Conservation (phyloP, 495 filamentous ascomycete genomes). For the Penicillium soppii region DNA sequence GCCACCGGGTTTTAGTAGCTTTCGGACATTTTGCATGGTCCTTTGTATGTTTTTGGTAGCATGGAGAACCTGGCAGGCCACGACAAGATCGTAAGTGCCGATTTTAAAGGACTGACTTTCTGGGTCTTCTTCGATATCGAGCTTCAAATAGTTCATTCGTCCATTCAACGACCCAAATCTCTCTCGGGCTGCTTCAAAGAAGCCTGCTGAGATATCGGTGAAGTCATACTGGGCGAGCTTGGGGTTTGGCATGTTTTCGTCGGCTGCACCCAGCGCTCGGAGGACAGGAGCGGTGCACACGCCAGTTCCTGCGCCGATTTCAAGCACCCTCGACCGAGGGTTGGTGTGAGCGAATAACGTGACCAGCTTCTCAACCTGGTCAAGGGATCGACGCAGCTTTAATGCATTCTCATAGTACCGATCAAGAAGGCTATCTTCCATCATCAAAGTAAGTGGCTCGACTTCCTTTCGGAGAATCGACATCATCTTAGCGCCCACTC, state of each 20-base stretch:
- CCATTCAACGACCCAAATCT: background rate
- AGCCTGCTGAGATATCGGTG: background rate
- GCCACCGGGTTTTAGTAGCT: background rate
- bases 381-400: background rate
- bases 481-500: background rate
- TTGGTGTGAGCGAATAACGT: slow-evolving; percentile 25
- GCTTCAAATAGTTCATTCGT: background rate
- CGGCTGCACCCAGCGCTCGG: background rate
- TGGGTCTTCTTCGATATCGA: background rate
- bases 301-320: slow-evolving; percentile 34
- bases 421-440: background rate
- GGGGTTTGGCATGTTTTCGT: background rate
- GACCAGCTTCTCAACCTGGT: background rate
- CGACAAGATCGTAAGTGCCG: background rate
- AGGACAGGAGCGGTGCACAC: slow-evolving; percentile 8
- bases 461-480: background rate
- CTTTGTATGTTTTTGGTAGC: background rate
- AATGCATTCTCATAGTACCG: background rate
- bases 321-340: slow-evolving; percentile 17
- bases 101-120: background rate
- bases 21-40: background rate
- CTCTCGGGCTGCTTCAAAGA: background rate
- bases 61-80: background rate
- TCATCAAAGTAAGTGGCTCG: background rate
- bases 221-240: background rate